These are phyloP conservation scores for Mortierella sp. DNA, from an alignment of 371 early-diverging fungal genomes.

Conservation along the genomic window DNA sequence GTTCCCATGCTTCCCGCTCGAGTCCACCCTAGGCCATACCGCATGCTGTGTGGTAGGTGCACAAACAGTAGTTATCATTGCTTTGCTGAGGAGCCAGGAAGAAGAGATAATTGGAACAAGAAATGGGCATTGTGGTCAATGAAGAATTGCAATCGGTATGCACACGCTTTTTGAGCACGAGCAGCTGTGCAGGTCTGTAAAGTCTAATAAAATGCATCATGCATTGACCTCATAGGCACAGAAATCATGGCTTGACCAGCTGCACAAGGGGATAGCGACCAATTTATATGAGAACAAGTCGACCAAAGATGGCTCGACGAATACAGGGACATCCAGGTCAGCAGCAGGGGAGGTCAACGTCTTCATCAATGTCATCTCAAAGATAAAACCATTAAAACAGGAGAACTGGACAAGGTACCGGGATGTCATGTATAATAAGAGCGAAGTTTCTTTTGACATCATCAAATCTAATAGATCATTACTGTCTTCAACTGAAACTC, in stretches of 20 bases:
- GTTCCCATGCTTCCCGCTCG: conserved; percentile 70
- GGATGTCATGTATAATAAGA: too few species aligned
- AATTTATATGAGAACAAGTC: conserved; percentile 8
- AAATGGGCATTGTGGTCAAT: too few species aligned
- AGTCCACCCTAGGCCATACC: conserved; percentile 61
- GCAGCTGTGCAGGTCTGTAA: too few species aligned
- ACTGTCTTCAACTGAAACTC: background rate
- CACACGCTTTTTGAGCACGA: too few species aligned
- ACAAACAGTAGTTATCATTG: too few species aligned
- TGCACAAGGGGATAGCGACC: conserved; percentile 35
- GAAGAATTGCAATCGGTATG: too few species aligned
- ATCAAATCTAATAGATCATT: background rate
- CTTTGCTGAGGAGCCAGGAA: too few species aligned
- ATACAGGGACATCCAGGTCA: background rate
- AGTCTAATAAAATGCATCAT: too few species aligned
- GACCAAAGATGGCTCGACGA: background rate
- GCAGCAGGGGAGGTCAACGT: conserved; percentile 46
- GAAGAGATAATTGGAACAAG: too few species aligned
- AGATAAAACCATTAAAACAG: conserved; percentile 28
- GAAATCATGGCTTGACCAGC: conserved; percentile 48
- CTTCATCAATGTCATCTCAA: conserved; percentile 51
- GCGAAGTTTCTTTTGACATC: too few species aligned
- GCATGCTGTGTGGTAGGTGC: conserved; percentile 73
- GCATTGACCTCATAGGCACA: conserved; percentile 29
- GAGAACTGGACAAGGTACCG: conserved; percentile 47